A percentile compares a stretch with the other conserved stretches of the same genome.
phyloP scores from a whole-genome alignment of 106 monocot genomes.

The Acorus calamus region DNA sequence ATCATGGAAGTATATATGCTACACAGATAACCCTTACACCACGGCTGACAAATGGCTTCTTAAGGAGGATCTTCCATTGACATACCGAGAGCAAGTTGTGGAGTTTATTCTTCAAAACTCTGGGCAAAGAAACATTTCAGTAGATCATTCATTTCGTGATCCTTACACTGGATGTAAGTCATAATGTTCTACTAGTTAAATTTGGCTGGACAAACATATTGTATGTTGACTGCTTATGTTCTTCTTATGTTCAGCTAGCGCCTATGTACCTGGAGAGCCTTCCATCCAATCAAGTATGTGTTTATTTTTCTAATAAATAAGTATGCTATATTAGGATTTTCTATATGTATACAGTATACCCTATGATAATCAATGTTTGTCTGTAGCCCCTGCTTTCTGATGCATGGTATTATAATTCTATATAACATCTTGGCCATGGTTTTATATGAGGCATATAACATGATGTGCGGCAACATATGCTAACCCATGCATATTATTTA shows the following conservation, averaged over 20 bases:
- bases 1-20: not conserved
- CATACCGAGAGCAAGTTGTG: constrained; percentile 86
- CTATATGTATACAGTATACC: not conserved
- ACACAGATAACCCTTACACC: constrained; percentile 78
- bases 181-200: not conserved
- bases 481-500: too few relatives aligned
- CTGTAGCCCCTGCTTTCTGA: too few relatives aligned
- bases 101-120: constrained; percentile 92
- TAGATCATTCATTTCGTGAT: constrained; percentile 74
- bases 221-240: too few relatives aligned
- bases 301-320: not conserved
- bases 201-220: too few relatives aligned
- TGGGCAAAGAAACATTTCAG: constrained; percentile 61
- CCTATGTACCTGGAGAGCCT: constrained; percentile 75
- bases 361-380: too few relatives aligned
- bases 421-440: too few relatives aligned
- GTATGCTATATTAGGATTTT: not conserved
- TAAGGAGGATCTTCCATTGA: constrained; percentile 75
- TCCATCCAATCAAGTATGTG: constrained; percentile 48
- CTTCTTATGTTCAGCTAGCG: constrained; percentile 47
- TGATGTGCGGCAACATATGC: too few relatives aligned
- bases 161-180: constrained; percentile 89
- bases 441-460: too few relatives aligned
- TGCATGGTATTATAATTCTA: too few relatives aligned
- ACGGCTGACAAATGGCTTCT: constrained; percentile 93